Conservation (phyloP, 345 rosid species). For the Citrus maxima region DNA sequence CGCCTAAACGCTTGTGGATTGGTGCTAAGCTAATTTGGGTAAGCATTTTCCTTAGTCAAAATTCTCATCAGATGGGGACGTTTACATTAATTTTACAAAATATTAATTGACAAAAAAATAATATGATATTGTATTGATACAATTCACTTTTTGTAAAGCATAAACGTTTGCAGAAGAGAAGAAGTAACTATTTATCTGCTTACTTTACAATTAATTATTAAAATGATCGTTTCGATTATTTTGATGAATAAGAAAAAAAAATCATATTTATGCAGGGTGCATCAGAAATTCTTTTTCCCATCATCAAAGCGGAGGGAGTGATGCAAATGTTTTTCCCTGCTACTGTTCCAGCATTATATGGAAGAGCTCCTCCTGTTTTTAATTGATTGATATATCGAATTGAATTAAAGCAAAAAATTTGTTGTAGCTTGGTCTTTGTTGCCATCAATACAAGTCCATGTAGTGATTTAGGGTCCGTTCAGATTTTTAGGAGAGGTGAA, state of each 20-base stretch:
- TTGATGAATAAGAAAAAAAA: too few relatives aligned
- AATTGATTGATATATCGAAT: not conserved
- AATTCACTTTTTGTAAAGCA: too few relatives aligned
- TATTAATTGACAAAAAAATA: too few relatives aligned
- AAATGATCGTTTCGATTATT: not conserved
- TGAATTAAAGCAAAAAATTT: not conserved
- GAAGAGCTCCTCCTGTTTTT: not conserved
- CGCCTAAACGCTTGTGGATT: not conserved
- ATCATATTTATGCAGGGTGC: not conserved
- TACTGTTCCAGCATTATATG: not conserved
- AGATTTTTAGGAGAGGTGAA: too few relatives aligned
- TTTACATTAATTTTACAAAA: too few relatives aligned
- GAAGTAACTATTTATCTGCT: too few relatives aligned
- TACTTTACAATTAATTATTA: too few relatives aligned
- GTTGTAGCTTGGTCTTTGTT: not conserved
- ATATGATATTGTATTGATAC: too few relatives aligned
- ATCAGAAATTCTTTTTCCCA: not conserved
- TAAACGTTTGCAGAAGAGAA: too few relatives aligned
- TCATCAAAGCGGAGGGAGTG: not conserved
- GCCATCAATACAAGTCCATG: not conserved
- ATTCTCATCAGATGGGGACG: too few relatives aligned
- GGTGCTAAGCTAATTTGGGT: not conserved
- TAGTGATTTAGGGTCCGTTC: too few relatives aligned
- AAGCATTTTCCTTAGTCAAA: not conserved
- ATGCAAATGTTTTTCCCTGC: not conserved